phyloP scores from a whole-genome alignment of 2,329 filamentous ascomycete species.

The Cercospora sp. region DNA sequence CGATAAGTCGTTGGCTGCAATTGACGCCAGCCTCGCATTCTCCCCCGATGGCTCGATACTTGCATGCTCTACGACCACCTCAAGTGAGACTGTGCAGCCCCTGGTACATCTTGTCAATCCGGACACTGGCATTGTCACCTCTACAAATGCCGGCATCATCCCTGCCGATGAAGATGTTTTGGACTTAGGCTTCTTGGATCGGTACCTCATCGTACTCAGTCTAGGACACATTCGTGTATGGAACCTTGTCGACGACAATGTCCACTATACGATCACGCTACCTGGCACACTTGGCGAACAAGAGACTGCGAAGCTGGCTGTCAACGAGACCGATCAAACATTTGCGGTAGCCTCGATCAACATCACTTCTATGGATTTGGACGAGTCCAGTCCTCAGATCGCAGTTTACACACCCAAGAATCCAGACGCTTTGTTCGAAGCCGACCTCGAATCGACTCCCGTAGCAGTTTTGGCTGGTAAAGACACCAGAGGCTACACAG shows the following conservation, averaged over 20 bases:
- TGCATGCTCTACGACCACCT: constrained; percentile 57
- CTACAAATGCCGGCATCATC: constrained; percentile 57
- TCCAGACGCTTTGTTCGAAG: constrained; percentile 55
- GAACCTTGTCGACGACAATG: constrained; percentile 77
- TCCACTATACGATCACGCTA: constrained; percentile 67
- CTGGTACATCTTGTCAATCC: constrained; percentile 77
- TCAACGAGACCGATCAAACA: constrained; percentile 58
- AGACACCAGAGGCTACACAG: constrained; percentile 69
- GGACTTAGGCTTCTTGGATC: constrained; percentile 66
- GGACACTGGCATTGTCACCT: constrained; percentile 64
- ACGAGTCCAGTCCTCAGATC: constrained; percentile 39
- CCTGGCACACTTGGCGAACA: constrained; percentile 35
- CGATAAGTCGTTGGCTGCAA: constrained; percentile 24
- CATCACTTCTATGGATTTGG: constrained; percentile 3
- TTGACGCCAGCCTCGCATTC: constrained; percentile 69
- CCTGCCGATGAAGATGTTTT: constrained; percentile 57
- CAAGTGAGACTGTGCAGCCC: constrained; percentile 51
- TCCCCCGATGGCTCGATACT: constrained; percentile 82
- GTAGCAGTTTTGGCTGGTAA: constrained; percentile 67
- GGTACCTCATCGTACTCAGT: constrained; percentile 74
- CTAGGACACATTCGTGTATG: constrained; percentile 73
- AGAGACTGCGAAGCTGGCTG: constrained; percentile 55
- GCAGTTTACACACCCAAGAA: constrained; percentile 65
- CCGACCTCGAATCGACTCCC: constrained; percentile 48
- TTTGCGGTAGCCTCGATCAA: constrained; percentile 42